Percentiles rank a stretch among this genome's conserved stretches.
Conservation (phyloP, 768 basidiomycete genomes). For the Termitomyces bulborhizus region DNA sequence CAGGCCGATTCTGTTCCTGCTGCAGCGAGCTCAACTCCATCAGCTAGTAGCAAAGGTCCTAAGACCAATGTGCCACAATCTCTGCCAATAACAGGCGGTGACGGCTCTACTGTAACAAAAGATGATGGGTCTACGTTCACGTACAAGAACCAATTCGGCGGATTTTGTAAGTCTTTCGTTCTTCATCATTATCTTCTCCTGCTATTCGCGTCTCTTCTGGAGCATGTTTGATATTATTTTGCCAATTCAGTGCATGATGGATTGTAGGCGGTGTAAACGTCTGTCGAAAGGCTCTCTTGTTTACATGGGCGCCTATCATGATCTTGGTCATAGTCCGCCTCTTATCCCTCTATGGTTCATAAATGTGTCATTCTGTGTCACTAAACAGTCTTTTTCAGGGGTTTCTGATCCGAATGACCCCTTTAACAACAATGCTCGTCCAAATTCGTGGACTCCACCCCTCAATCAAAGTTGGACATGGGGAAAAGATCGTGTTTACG, state of each 20-base stretch:
- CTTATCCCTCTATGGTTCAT: not conserved
- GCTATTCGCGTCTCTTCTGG: not conserved
- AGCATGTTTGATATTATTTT: not conserved
- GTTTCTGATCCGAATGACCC: slow-evolving; percentile 63
- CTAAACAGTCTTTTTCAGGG: slow-evolving; percentile 33
- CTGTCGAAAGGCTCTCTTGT: not conserved
- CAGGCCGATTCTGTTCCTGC: slow-evolving; percentile 1
- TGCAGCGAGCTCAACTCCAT: slow-evolving; percentile 1
- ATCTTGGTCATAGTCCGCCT: not conserved
- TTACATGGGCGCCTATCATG: slow-evolving; percentile 3
- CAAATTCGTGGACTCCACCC: slow-evolving; percentile 77
- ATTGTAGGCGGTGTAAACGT: slow-evolving; percentile 4
- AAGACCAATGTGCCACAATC: slow-evolving; percentile 5
- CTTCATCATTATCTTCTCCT: not conserved
- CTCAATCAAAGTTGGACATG: slow-evolving; percentile 73
- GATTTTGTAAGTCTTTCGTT: slow-evolving; percentile 49
- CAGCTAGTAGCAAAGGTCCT: slow-evolving; percentile 9
- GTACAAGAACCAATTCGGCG: slow-evolving; percentile 75
- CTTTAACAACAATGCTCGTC: slow-evolving; percentile 66
- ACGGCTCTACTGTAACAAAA: slow-evolving; percentile 59
- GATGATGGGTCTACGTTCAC: slow-evolving; percentile 68
- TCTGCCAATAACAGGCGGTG: slow-evolving; percentile 45
- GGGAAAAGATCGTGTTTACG: slow-evolving; percentile 53
- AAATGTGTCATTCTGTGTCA: slow-evolving; percentile 1
- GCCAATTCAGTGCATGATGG: not conserved